A percentile compares a stretch with the other conserved stretches of the same genome.
Conservation (phyloP, 495 filamentous ascomycete genomes). For the Aspergillus heteromorphus region DNA sequence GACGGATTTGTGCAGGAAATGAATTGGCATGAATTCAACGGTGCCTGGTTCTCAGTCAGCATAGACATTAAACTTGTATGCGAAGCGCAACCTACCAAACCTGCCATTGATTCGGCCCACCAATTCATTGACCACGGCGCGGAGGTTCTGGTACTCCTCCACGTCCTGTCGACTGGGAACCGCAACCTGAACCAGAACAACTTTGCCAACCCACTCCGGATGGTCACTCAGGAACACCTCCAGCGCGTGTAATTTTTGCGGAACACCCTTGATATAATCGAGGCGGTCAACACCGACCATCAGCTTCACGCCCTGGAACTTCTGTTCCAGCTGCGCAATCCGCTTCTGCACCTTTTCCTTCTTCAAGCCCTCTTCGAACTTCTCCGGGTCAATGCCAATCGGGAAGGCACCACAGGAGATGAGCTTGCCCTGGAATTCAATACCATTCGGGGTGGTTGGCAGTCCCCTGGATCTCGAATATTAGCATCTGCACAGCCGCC, state of each 20-base stretch:
- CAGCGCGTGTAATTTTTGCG: constrained; percentile 91
- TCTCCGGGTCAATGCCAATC: constrained; percentile 95
- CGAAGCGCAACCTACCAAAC: constrained; percentile 54
- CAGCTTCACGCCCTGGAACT: constrained; percentile 92
- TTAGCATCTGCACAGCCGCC: neutral
- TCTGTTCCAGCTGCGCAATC: constrained; percentile 76
- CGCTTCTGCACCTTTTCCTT: constrained; percentile 81
- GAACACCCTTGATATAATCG: constrained; percentile 97
- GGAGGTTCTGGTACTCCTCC: constrained; percentile 93
- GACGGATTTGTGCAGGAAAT: constrained; percentile 95
- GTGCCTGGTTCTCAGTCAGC: constrained; percentile 51
- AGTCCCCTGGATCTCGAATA: constrained; percentile 48
- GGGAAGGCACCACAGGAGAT: constrained; percentile 90
- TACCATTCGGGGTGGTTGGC: constrained; percentile 79
- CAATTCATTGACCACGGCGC: constrained; percentile 89
- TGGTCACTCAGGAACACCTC: constrained; percentile 96
- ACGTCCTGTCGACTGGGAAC: constrained; percentile 93
- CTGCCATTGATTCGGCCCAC: constrained; percentile 92
- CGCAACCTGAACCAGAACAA: constrained; percentile 95
- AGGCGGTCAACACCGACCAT: constrained; percentile 95
- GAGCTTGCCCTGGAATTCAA: constrained; percentile 77
- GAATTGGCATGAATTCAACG: constrained; percentile 96
- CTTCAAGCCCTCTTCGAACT: constrained; percentile 82
- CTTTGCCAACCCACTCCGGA: constrained; percentile 95
- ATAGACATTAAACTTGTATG: neutral